Conservation (phyloP, 257 asterid genomes). For the Solanum medicagineum region DNA sequence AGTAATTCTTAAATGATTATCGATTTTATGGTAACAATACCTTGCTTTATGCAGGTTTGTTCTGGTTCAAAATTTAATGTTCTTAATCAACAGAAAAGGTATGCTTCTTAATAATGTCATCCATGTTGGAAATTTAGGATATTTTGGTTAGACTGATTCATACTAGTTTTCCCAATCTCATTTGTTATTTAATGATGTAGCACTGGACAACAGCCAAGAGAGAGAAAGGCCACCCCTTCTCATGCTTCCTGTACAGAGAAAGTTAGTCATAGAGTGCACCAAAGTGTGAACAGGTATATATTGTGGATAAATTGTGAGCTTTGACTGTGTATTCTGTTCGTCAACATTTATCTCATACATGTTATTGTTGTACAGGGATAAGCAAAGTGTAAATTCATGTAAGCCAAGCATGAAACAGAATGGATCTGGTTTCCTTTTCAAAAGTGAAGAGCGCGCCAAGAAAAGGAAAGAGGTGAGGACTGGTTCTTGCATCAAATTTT, state of each 20-base stretch:
- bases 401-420: slow-evolving; percentile 25
- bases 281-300: slow-evolving; percentile 41
- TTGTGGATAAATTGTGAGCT: background rate
- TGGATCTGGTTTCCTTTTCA: slow-evolving; percentile 20
- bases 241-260: slow-evolving; percentile 20
- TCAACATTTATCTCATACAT: slow-evolving; percentile 4
- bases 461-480: slow-evolving; percentile 52
- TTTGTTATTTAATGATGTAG: slow-evolving; percentile 9
- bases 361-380: slow-evolving; percentile 19
- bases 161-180: background rate
- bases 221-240: slow-evolving; percentile 4
- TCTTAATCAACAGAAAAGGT: slow-evolving; percentile 37
- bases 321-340: background rate
- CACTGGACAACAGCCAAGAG: slow-evolving; percentile 19
- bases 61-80: slow-evolving; percentile 17
- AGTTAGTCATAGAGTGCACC: slow-evolving; percentile 10
- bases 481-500: background rate
- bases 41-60: slow-evolving; percentile 16
- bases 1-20: background rate
- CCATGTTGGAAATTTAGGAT: background rate
- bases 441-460: slow-evolving; percentile 38
- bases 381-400: slow-evolving; percentile 10
- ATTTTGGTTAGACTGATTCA: background rate
- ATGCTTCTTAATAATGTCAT: slow-evolving; percentile 1
- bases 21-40: background rate